Conservation (phyloP, 78 protist species). For the Guillardia theta region DNA sequence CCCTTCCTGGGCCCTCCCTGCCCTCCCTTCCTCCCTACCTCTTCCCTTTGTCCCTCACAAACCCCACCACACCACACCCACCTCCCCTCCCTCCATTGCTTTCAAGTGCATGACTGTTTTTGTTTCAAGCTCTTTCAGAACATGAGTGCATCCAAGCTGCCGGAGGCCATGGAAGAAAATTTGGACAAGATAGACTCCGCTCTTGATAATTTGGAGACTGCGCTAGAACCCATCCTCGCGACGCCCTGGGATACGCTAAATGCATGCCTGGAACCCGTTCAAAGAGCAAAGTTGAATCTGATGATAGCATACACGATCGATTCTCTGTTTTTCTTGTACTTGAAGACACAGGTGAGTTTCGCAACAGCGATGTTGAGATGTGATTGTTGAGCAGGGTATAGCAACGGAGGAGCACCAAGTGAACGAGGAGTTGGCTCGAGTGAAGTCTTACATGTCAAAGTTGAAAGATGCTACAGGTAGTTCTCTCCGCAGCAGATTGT, state of each 20-base stretch:
- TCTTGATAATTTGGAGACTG: not conserved
- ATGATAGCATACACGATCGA: not conserved
- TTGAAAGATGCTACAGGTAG: not conserved
- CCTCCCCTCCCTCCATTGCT: no score
- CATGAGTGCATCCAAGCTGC: no score
- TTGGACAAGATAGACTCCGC: no score
- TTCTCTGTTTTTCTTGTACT: not conserved
- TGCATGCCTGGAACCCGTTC: not conserved
- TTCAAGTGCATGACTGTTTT: no score
- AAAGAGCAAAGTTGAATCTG: not conserved
- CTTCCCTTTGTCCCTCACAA: no score
- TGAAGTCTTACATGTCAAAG: not conserved
- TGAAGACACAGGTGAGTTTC: not conserved
- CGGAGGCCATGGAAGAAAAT: no score
- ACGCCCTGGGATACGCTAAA: not conserved
- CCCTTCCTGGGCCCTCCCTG: no score
- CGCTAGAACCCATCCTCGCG: not conserved
- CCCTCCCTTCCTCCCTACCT: no score
- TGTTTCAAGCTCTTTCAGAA: no score
- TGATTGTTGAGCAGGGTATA: not conserved
- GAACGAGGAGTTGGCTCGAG: not conserved
- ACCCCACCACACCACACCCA: no score
- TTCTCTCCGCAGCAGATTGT: not conserved
- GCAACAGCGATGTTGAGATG: not conserved
- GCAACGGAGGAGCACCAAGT: slow-evolving; percentile 6